Evolutionary conservation across 495 filamentous ascomycete species (phyloP).

Genomic region (Pyrenula aspistea): DNA sequence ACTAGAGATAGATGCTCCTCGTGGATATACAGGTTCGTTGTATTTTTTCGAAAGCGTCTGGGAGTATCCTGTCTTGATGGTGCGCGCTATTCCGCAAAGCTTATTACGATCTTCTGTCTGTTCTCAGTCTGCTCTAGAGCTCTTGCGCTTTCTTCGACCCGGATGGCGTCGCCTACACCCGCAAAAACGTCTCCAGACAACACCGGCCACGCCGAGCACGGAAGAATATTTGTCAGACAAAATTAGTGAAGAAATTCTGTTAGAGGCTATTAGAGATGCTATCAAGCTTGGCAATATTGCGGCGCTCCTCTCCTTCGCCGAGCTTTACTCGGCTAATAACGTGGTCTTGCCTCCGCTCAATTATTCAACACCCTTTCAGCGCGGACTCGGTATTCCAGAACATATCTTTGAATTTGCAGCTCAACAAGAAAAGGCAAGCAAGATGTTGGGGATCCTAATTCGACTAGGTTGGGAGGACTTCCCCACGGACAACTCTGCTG

Average conservation of each 20-base stretch:
- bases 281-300: neutral
- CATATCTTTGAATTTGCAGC: neutral
- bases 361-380: neutral
- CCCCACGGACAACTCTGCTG: neutral
- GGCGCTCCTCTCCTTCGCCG: neutral
- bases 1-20: too few species aligned
- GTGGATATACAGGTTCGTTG: neutral
- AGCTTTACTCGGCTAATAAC: neutral
- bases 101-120: neutral
- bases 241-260: neutral
- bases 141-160: neutral
- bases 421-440: neutral
- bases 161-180: neutral
- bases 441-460: neutral
- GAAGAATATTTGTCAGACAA: neutral
- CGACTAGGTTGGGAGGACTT: neutral
- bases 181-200: neutral
- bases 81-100: neutral
- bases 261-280: neutral
- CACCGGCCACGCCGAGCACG: neutral
- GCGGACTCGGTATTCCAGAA: neutral
- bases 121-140: neutral
- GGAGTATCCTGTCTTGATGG: neutral
- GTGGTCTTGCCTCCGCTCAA: neutral
- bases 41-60: neutral